These are phyloP conservation scores for Pseudomassariella vexata DNA, from an alignment of 2,329 filamentous ascomycete genomes.

Conservation along the genomic window DNA sequence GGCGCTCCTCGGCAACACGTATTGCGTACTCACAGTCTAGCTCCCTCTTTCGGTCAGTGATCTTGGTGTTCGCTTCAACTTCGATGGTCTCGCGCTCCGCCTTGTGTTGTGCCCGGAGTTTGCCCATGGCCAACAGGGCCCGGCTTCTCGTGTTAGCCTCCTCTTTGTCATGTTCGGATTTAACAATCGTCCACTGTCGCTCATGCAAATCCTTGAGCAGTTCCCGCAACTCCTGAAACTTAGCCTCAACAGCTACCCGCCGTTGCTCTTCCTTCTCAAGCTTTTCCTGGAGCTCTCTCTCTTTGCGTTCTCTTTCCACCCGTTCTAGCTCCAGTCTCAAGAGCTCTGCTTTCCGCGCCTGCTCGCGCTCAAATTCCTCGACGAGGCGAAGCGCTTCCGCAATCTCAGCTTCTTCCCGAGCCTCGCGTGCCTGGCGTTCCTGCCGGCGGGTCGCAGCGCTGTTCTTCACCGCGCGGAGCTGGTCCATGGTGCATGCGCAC, in stretches of 20 bases:
- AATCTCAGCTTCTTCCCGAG: constrained; percentile 26
- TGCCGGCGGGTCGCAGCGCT: constrained; percentile 27
- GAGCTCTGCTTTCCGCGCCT: constrained; percentile 34
- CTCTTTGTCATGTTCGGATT: constrained; percentile 31
- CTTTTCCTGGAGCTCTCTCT: constrained; percentile 31
- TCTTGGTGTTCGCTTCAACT: constrained; percentile 16
- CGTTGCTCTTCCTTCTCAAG: constrained; percentile 33
- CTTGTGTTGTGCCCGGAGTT: constrained; percentile 27
- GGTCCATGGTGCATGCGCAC: constrained; percentile 54
- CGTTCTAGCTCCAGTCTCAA: constrained; percentile 31
- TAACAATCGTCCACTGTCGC: constrained; percentile 32
- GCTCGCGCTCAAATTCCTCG: constrained; percentile 41
- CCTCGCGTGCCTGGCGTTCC: constrained; percentile 26
- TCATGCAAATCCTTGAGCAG: constrained; percentile 34
- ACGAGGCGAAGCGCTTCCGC: constrained; percentile 37
- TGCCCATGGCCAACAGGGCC: constrained; percentile 16
- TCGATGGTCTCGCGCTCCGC: constrained; percentile 24
- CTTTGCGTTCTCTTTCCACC: constrained; percentile 28
- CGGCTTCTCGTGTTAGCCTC: constrained; percentile 18
- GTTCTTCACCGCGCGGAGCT: constrained; percentile 35
- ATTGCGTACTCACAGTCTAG: constrained; percentile 34
- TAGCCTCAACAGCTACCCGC: constrained; percentile 29
- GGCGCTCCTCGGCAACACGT: constrained; percentile 34
- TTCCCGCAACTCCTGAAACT: constrained; percentile 30
- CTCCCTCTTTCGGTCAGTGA: constrained; percentile 26